phyloP scores from a whole-genome alignment of 1,284 basidiomycete genomes.

The Malassezia nana region DNA sequence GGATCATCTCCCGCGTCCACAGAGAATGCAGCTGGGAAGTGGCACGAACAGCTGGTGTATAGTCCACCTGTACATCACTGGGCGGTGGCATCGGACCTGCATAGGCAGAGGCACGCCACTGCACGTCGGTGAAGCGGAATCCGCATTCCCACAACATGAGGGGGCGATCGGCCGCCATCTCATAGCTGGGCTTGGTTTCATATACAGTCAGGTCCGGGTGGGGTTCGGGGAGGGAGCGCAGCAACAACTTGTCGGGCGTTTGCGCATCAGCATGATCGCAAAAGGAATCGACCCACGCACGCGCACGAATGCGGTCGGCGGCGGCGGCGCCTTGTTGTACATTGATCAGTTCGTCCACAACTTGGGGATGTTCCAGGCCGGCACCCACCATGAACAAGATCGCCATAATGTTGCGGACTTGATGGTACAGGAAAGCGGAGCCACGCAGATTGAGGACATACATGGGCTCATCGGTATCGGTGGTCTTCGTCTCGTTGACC shows the following conservation, averaged over 20 bases:
- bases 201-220: constrained; percentile 19
- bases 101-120: constrained; percentile 63
- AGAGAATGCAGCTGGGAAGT: constrained; percentile 21
- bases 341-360: constrained; percentile 70
- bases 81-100: constrained; percentile 40
- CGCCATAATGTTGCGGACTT: constrained; percentile 92
- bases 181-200: constrained; percentile 67
- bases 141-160: constrained; percentile 85
- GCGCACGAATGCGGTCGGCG: constrained; percentile 20
- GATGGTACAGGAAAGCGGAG: constrained; percentile 87
- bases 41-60: constrained; percentile 10
- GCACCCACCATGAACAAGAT: constrained; percentile 79
- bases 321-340: constrained; percentile 48
- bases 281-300: constrained; percentile 15
- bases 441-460: constrained; percentile 79
- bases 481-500: not conserved
- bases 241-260: not conserved
- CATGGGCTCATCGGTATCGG: constrained; percentile 25
- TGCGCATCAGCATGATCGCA: not conserved
- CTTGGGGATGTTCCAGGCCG: constrained; percentile 63
- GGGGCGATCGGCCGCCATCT: constrained; percentile 83
- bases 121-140: constrained; percentile 60
- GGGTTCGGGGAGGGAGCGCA: not conserved
- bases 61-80: constrained; percentile 5
- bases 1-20: constrained; percentile 31